phyloP scores from a whole-genome alignment of 805 yeast genomes.

The Metschnikowia borealis region DNA sequence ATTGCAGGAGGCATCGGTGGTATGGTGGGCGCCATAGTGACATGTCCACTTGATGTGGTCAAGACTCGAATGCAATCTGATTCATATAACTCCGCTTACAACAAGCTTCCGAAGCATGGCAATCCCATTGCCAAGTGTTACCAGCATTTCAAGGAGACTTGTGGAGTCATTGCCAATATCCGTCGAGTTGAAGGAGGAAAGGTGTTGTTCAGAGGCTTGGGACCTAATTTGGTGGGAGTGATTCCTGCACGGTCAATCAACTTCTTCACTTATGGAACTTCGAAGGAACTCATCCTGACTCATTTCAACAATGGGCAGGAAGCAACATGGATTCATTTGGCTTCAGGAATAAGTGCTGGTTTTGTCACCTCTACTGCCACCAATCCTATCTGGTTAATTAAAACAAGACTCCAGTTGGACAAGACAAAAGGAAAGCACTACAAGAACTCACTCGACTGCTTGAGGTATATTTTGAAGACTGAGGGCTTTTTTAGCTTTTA shows the following conservation, averaged over 20 bases:
- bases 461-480: constrained; percentile 57
- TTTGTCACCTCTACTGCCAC: constrained; percentile 93
- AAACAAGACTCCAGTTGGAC: constrained; percentile 91
- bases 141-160: constrained; percentile 80
- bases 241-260: constrained; percentile 97
- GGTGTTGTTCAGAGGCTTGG: constrained; percentile 90
- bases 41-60: constrained; percentile 95
- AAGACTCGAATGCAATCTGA: constrained; percentile 94
- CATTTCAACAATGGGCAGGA: constrained; percentile 72
- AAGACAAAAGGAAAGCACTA: constrained; percentile 64
- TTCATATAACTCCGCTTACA: constrained; percentile 60
- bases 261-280: constrained; percentile 94
- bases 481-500: constrained; percentile 85
- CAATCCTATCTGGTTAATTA: constrained; percentile 95
- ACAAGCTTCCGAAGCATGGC: constrained; percentile 39
- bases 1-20: constrained; percentile 96
- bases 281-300: constrained; percentile 69
- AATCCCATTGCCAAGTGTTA: constrained; percentile 43
- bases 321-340: constrained; percentile 77
- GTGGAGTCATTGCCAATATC: constrained; percentile 63
- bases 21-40: constrained; percentile 92
- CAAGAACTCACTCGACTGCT: constrained; percentile 82
- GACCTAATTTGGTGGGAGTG: constrained; percentile 95
- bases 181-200: constrained; percentile 75
- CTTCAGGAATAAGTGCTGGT: constrained; percentile 89